A percentile compares a stretch with the other conserved stretches of the same genome.
Evolutionary conservation across 257 asterid genomes (phyloP).

Genomic region (Solanum microdontum): DNA sequence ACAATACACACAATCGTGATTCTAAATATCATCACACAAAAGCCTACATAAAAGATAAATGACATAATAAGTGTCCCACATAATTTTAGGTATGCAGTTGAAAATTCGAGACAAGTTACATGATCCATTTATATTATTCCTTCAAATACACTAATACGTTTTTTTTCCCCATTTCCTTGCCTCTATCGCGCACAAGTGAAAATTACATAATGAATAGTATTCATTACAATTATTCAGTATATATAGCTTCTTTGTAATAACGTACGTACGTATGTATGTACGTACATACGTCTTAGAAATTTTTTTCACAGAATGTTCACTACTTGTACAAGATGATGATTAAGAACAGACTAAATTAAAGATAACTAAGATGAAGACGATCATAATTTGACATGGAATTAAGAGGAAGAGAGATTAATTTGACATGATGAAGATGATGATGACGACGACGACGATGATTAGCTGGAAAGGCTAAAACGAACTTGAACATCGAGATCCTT

Average conservation of each 20-base stretch:
- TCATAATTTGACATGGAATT: not conserved
- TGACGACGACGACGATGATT: not conserved
- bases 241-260: not conserved
- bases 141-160: not conserved
- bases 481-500: conserved; percentile 26
- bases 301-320: not conserved
- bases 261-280: not conserved
- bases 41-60: not conserved
- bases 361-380: not conserved
- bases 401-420: not conserved
- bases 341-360: not conserved
- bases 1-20: not conserved
- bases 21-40: not conserved
- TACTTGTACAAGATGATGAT: not conserved
- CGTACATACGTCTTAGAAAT: not conserved
- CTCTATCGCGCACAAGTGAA: not conserved
- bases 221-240: not conserved
- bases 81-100: not conserved
- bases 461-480: conserved; percentile 42
- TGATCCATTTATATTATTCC: not conserved
- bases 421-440: not conserved
- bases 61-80: not conserved
- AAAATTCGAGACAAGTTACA: not conserved
- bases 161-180: not conserved
- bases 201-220: not conserved